These are phyloP conservation scores for Tolypocladium pustulatum DNA, from an alignment of 2,329 filamentous ascomycete species.

Conservation along the genomic window DNA sequence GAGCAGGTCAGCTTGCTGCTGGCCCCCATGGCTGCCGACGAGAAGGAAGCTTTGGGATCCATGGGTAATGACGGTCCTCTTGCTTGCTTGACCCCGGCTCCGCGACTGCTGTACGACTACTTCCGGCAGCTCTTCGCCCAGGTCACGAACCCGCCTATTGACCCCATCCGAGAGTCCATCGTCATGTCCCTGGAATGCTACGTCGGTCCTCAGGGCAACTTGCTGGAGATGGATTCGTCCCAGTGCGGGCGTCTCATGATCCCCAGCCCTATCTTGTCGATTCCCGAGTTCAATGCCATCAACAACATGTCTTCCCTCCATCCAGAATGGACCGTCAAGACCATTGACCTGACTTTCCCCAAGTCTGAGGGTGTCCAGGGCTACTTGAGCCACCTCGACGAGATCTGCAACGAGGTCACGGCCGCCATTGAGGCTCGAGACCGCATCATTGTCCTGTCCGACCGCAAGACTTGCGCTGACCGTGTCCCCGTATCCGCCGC, in stretches of 20 bases:
- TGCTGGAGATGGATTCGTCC: constrained; percentile 83
- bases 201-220: constrained; percentile 88
- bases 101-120: constrained; percentile 86
- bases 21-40: constrained; percentile 92
- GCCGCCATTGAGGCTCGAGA: constrained; percentile 75
- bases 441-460: constrained; percentile 80
- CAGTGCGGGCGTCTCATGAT: constrained; percentile 82
- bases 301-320: constrained; percentile 65
- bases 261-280: constrained; percentile 79
- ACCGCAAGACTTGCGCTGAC: constrained; percentile 73
- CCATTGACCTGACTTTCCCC: constrained; percentile 86
- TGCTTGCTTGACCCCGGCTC: constrained; percentile 81
- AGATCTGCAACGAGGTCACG: constrained; percentile 76
- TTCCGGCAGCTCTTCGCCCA: constrained; percentile 97
- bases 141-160: constrained; percentile 95
- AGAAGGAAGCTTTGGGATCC: constrained; percentile 91
- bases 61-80: constrained; percentile 97
- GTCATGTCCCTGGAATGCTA: constrained; percentile 98
- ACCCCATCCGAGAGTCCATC: constrained; percentile 92
- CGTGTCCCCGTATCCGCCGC: constrained; percentile 79
- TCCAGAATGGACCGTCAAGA: constrained; percentile 76
- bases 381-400: constrained; percentile 78
- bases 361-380: constrained; percentile 74
- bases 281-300: constrained; percentile 82
- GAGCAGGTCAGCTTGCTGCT: constrained; percentile 90